Conservation (phyloP, 2,329 filamentous ascomycete genomes). For the Ophiostoma perfectum region DNA sequence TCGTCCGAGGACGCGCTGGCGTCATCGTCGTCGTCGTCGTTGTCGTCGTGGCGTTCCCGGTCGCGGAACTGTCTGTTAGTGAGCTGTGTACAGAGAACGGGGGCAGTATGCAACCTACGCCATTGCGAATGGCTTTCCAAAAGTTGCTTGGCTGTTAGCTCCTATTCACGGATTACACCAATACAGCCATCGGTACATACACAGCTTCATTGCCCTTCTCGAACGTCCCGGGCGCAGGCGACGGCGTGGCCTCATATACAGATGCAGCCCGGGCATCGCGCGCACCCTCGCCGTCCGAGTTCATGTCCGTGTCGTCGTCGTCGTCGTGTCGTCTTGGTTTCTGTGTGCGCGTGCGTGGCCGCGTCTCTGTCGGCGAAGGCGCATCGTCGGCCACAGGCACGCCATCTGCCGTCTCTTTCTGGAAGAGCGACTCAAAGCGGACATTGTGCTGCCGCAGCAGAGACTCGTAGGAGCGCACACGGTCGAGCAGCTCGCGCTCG, state of each 20-base stretch:
- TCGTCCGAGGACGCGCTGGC: constrained; percentile 22
- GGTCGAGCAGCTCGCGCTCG: constrained; percentile 54
- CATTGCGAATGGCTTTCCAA: constrained; percentile 3
- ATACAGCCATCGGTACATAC: neutral
- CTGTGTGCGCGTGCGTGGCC: neutral
- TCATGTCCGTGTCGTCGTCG: neutral
- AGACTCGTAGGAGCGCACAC: constrained; percentile 51
- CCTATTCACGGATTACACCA: neutral
- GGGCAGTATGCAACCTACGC: neutral
- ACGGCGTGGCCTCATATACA: neutral
- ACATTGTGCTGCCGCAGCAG: constrained; percentile 52
- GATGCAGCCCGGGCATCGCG: neutral
- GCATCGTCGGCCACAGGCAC: neutral
- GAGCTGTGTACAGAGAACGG: neutral
- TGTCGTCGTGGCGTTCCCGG: neutral
- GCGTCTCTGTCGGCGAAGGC: neutral
- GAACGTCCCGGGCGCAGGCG: neutral
- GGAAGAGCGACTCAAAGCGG: constrained; percentile 43
- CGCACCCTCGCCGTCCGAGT: neutral
- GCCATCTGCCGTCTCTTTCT: neutral
- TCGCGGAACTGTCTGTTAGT: constrained; percentile 3
- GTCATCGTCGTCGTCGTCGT: neutral
- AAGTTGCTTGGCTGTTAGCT: neutral
- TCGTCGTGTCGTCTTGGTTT: neutral
- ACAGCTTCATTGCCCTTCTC: neutral